Evolutionary conservation across 1,284 basidiomycete species (phyloP), one percentile per base, ranked within the genome.

Genomic region (Rhodotorula sp.): DNA sequence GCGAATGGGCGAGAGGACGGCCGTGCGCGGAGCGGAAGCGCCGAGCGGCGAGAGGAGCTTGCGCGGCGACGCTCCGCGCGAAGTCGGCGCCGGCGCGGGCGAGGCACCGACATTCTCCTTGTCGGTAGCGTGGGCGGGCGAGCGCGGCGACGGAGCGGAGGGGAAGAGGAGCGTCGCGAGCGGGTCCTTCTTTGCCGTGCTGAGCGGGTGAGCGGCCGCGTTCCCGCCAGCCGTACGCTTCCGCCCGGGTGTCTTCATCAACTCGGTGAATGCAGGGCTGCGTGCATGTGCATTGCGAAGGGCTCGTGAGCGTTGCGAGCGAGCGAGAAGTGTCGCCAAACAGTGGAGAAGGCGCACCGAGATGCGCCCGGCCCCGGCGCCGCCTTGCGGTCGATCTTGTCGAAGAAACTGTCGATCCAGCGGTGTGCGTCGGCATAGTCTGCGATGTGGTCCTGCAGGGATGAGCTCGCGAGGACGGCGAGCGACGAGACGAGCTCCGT

Each of bases 181-280:
- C 27, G 74, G 74, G 54, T 76, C 72, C 56, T 72, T 70, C 34
- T 34, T 34, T 5, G 34, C 34, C 34, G 34, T 34, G 34, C 34
- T 34, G 53, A 56, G 25, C 44, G 66, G 46, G 61, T 27, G 53
- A 13, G 23, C 49, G 42, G 55, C 27, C 17, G 46, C 53, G 56
- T 62, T 59, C 5, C 44, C 63, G 45, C 59, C 70, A 23, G 64
- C 61, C 13, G 49, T 55, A 41, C 70, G 72, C 50, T 64, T 73
- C 14, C 74, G 69, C 9, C 72, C 72, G 5, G 74, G 74, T 2
- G 74, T 74, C 60, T 76, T 76, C 74, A 76, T 76, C 34, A 76
- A 54, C 41, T 74, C 73, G 0, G 72, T 61, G 45, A 76, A 63
- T 53, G 61, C 68, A 13, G 58, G 70, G 4, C 74, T 76, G 72